Percentiles rank a stretch among this genome's conserved stretches.
Evolutionary conservation across 495 filamentous ascomycete species (phyloP).

Genomic region (Penicillium flavigenum): DNA sequence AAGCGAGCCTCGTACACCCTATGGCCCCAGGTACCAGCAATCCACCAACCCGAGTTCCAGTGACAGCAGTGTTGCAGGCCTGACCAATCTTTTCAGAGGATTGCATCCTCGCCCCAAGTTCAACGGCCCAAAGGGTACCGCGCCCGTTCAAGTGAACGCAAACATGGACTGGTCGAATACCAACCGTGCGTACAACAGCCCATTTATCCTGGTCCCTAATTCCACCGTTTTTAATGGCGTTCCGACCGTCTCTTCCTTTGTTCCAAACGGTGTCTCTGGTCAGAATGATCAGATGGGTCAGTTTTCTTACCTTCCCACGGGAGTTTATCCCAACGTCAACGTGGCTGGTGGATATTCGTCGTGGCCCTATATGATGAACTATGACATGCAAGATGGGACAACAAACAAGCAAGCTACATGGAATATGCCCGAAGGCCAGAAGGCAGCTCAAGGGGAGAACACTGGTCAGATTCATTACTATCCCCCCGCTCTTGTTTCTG

Average conservation of each 20-base stretch:
- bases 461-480: constrained; percentile 26
- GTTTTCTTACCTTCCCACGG: constrained; percentile 30
- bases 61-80: constrained; percentile 19
- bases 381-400: constrained; percentile 19
- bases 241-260: constrained; percentile 27
- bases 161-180: constrained; percentile 30
- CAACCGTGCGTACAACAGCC: constrained; percentile 32
- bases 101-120: constrained; percentile 31
- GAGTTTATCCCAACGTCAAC: constrained; percentile 28
- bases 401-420: constrained; percentile 19
- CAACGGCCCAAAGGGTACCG: constrained; percentile 22
- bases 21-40: constrained; percentile 26
- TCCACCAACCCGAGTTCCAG: constrained; percentile 7
- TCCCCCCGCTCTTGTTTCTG: constrained; percentile 14
- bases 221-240: constrained; percentile 28
- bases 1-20: constrained; percentile 31
- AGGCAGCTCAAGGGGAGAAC: constrained; percentile 19
- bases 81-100: constrained; percentile 25
- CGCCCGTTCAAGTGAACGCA: constrained; percentile 29
- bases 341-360: constrained; percentile 26
- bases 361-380: constrained; percentile 35
- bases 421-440: constrained; percentile 29
- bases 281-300: constrained; percentile 33
- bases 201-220: constrained; percentile 34
- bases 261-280: constrained; percentile 19